Conservation (phyloP, 768 basidiomycete species). For the Suillus clintonianus region DNA sequence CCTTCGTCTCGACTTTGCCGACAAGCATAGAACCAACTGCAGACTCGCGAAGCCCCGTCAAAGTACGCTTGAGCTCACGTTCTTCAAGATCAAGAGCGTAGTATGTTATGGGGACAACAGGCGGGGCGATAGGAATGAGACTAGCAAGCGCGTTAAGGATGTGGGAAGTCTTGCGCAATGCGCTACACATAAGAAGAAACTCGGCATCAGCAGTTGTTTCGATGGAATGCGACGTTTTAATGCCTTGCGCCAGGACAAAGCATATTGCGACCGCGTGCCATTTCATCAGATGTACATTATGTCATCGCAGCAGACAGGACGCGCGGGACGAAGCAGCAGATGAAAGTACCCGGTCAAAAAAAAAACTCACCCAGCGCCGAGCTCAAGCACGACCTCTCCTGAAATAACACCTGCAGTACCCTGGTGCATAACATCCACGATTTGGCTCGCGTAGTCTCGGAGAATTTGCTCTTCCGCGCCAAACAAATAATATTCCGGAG, state of each 20-base stretch:
- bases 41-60: constrained; percentile 64
- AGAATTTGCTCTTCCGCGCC: constrained; percentile 86
- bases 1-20: constrained; percentile 78
- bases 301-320: background rate
- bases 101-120: constrained; percentile 65
- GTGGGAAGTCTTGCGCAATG: constrained; percentile 87
- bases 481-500: constrained; percentile 88
- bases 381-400: constrained; percentile 74
- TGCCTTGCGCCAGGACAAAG: background rate
- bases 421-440: constrained; percentile 71
- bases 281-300: background rate
- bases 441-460: constrained; percentile 68
- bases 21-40: constrained; percentile 59
- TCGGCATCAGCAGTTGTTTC: constrained; percentile 10
- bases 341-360: background rate
- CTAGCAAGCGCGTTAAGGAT: constrained; percentile 72
- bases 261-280: background rate
- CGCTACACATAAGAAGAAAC: constrained; percentile 40
- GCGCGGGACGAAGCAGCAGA: background rate
- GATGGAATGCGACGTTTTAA: too few species aligned
- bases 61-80: constrained; percentile 79
- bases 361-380: constrained; percentile 86
- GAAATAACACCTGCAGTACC: constrained; percentile 28
- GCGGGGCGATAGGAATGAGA: constrained; percentile 39
- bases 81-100: constrained; percentile 94